Evolutionary conservation across 106 monocot genomes (phyloP).

Genomic region (Vanilla planifolia): DNA sequence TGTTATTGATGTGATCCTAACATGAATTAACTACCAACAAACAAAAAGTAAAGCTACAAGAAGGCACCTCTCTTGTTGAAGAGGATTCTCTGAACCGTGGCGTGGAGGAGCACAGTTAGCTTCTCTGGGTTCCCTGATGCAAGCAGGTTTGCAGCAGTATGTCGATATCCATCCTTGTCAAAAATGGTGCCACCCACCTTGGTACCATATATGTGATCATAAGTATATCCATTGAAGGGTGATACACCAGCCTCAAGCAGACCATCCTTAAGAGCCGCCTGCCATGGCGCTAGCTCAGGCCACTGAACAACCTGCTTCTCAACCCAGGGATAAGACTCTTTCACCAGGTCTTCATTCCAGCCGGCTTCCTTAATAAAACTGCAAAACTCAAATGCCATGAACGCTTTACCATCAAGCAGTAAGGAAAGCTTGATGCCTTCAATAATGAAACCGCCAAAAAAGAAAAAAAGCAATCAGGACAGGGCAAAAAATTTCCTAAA

Average conservation of each 20-base stretch:
- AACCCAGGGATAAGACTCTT: conserved; percentile 54
- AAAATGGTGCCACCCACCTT: conserved; percentile 79
- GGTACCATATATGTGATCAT: conserved; percentile 68
- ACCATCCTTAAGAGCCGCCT: conserved; percentile 47
- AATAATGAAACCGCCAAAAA: not conserved
- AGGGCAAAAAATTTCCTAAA: too few relatives aligned
- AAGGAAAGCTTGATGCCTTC: not conserved
- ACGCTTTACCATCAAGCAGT: not conserved
- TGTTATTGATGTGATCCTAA: too few relatives aligned
- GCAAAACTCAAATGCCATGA: not conserved
- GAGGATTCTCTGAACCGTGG: conserved; percentile 53
- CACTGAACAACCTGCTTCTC: conserved; percentile 43
- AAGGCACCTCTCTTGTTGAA: conserved; percentile 22
- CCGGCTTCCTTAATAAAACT: conserved; percentile 39
- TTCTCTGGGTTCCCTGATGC: conserved; percentile 31
- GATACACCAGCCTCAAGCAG: conserved; percentile 60
- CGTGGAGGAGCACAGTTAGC: conserved; percentile 51
- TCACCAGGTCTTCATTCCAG: conserved; percentile 48
- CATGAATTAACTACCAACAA: not conserved
- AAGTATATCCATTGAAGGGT: conserved; percentile 78
- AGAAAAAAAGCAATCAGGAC: not conserved
- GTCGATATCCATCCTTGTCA: conserved; percentile 43
- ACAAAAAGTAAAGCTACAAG: not conserved
- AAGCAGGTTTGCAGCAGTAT: conserved; percentile 65
- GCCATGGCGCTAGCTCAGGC: conserved; percentile 62